Base-by-base conservation (phyloP, 495 filamentous ascomycete genomes). In the Penicillium tannophilum region DNA sequence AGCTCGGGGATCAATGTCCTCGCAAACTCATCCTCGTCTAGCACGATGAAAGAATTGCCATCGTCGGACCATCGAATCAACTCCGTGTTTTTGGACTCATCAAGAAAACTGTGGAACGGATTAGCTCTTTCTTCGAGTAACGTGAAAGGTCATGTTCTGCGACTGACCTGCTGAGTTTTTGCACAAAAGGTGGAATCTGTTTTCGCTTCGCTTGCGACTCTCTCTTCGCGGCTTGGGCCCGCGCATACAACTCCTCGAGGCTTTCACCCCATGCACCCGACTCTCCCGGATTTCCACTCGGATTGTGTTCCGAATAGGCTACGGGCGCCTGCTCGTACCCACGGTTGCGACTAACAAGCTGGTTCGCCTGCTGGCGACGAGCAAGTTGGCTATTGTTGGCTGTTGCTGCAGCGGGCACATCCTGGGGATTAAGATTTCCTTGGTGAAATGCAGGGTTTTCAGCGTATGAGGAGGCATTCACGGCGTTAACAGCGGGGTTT, bases 21-120 rank as follows among this genome's bases (percentile, higher is more conserved):
- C n/a, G 94, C 95, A 73, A 99, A 99, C 70, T 98, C 95, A 68
- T 99, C 94, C 72, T 99, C 94, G 67, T 99, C 95, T 5, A 97
- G 74, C 8, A 99, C 94, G 43, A 98, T 88, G 71, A 99, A 99
- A 4, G 93, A 96, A 66, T 95, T 92, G 17, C 94, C 94, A 69
- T 91, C 88, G 60, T 95, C 91, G 0, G 95, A 97, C 94, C 94
- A 99, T 62, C 95, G 88, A 65, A 99, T 99, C 47, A 99, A 77
- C 12, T 97, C 90, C 0, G 91, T 95, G 63, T 96, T 96, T 67
- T 92, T 91, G 2, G 85, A 85, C 64, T 95, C 88, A 60, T 98
- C 93, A 16, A 99, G 79, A 67, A 99, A 98, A 71, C 94, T 98
- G 64, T 28, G 33, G 31, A 33, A 45, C 39, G 63, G 23, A 57